Evolutionary conservation across 768 basidiomycete species (phyloP), one percentile per base, ranked within the genome.

Genomic region (Boletus rubescentipes): DNA sequence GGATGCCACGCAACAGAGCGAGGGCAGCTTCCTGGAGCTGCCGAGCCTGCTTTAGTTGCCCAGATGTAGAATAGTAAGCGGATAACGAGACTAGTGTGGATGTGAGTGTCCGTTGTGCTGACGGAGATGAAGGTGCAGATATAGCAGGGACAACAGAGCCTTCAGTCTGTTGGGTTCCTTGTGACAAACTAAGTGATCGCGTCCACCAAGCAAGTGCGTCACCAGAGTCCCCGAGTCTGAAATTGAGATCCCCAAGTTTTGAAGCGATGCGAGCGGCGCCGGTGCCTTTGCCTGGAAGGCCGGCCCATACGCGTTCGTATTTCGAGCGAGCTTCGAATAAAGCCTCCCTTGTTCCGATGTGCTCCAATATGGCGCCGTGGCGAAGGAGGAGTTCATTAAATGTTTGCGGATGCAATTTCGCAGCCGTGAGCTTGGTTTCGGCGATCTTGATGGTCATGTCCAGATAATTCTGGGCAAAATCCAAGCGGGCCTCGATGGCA

Each of bases 171-270:
- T 61, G 57, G 4, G 64, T 64, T n/a, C 72, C 75, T 53, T 71
- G 66, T 15, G 73, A 71, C 29, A 88, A 69, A 41, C 74, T 67
- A 26, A 87, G 72, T 12, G 86, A 77, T 38, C 79, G 78, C 9
- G 72, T 63, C 89, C 89, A 91, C 89, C 89, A 91, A 26, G 72
- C 61, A 40, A 86, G 61, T 5, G 87, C 87, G 40, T 80, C 80
- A 9, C 73, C 71, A 9, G 67, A 59, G 21, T 82, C 72, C 7
- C 82, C 82, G 23, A 89, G 68, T 34, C 83, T 77, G 46, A 74
- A 72, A 64, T 76, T 81, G 51, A 91, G 66, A 64, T 90, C 81
- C 12, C 89, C 89, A 1, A 91, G 73, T 69, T 86, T 89, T 31
- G 77, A 69, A 7, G 89, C 87, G 38, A 81, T 64, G 21, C 78